Evolutionary conservation across 208 protist species (phyloP).

Genomic region (Naegleria gruberi): DNA sequence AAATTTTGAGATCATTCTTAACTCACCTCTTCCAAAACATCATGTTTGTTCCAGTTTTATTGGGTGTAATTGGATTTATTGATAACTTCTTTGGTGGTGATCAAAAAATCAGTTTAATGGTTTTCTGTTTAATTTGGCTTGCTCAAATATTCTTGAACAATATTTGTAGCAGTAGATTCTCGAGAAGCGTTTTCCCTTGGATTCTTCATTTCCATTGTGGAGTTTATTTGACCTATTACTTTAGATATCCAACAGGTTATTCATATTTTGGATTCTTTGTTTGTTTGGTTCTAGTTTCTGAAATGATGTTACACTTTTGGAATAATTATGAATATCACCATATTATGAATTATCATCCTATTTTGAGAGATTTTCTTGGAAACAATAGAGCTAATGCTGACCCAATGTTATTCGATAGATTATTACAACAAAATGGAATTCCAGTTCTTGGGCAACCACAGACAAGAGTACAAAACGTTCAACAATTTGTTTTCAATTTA

Average conservation of each 20-base stretch:
- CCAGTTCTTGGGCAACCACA: no score
- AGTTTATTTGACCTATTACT: not conserved
- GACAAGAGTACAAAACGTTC: not conserved
- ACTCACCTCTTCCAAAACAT: not conserved
- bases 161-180: not conserved
- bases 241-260: not conserved
- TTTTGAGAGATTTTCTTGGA: not conserved
- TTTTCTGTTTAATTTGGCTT: not conserved
- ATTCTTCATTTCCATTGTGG: not conserved
- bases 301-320: not conserved
- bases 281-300: not conserved
- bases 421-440: not conserved
- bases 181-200: not conserved
- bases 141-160: not conserved
- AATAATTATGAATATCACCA: not conserved
- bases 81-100: not conserved
- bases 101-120: not conserved
- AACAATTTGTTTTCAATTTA: not conserved
- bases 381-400: not conserved
- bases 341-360: not conserved
- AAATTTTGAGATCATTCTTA: not conserved
- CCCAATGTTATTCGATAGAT: not conserved
- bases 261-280: not conserved
- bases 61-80: not conserved
- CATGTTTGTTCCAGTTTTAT: not conserved